phyloP scores from a whole-genome alignment of 2,329 filamentous ascomycete genomes.

The Didymella sp. region DNA sequence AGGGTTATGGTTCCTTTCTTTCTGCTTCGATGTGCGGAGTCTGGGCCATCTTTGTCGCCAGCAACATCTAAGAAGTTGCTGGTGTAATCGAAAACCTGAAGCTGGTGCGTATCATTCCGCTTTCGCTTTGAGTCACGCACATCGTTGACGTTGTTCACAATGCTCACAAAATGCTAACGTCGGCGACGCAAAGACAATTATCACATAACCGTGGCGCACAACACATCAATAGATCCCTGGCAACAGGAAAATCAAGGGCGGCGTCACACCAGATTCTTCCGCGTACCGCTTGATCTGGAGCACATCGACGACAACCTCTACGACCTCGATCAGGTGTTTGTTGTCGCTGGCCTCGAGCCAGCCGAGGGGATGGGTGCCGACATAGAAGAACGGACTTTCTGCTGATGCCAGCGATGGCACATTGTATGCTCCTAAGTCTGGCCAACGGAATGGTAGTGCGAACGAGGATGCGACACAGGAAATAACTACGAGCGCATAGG shows the following conservation, averaged over 20 bases:
- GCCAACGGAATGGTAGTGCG: not conserved
- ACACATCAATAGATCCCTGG: slow-evolving; percentile 37
- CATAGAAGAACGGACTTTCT: slow-evolving; percentile 22
- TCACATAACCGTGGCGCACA: slow-evolving; percentile 37
- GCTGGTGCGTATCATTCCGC: not conserved
- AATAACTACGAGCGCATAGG: slow-evolving; percentile 11
- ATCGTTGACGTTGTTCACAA: not conserved
- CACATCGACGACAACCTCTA: slow-evolving; percentile 32
- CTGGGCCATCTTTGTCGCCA: slow-evolving; percentile 26
- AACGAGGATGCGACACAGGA: slow-evolving; percentile 7
- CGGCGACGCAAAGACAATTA: slow-evolving; percentile 41
- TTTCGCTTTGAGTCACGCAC: no score
- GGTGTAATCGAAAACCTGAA: slow-evolving; percentile 33
- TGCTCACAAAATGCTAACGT: slow-evolving; percentile 36
- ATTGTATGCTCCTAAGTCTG: slow-evolving; percentile 25
- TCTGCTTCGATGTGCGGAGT: slow-evolving; percentile 35
- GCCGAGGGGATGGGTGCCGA: slow-evolving; percentile 22
- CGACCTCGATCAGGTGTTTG: slow-evolving; percentile 33
- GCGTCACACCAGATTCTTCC: slow-evolving; percentile 32
- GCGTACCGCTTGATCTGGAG: slow-evolving; percentile 29
- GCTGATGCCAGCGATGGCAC: slow-evolving; percentile 26
- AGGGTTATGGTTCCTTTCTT: no score
- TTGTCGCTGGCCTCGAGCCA: slow-evolving; percentile 6
- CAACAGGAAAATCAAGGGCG: slow-evolving; percentile 32
- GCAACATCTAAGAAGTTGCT: not conserved